A percentile compares a stretch with the other conserved stretches of the same genome.
phyloP scores from a whole-genome alignment of 352 stramenopile genomes.

The Pythium diclinum region DNA sequence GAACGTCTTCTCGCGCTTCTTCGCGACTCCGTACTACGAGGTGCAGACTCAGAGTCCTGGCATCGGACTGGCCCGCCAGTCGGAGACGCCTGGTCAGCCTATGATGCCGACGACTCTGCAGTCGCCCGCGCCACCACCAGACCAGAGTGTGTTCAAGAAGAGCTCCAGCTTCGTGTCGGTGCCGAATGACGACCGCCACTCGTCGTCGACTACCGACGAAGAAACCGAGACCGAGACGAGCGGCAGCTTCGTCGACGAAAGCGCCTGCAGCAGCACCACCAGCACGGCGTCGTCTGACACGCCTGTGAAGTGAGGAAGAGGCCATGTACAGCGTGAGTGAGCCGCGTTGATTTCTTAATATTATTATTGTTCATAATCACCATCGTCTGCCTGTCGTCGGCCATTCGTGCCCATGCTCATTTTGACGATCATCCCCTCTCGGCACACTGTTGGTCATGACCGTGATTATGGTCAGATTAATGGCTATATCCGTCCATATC shows the following conservation, averaged over 20 bases:
- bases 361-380: slow-evolving; percentile 20
- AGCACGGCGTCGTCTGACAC: slow-evolving; percentile 34
- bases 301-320: slow-evolving; percentile 20
- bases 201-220: slow-evolving; percentile 39
- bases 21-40: slow-evolving; percentile 76
- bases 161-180: slow-evolving; percentile 34
- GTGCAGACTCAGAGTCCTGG: slow-evolving; percentile 74
- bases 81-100: slow-evolving; percentile 64
- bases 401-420: too few relatives aligned
- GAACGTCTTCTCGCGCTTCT: slow-evolving; percentile 45
- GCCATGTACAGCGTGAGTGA: slow-evolving; percentile 3
- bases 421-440: neutral
- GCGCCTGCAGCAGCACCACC: slow-evolving; percentile 37
- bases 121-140: slow-evolving; percentile 48
- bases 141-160: slow-evolving; percentile 29
- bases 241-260: slow-evolving; percentile 34
- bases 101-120: slow-evolving; percentile 45
- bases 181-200: slow-evolving; percentile 33
- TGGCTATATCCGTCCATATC: neutral
- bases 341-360: slow-evolving; percentile 28
- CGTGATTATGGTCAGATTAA: neutral
- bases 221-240: slow-evolving; percentile 29
- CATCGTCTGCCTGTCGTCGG: neutral
- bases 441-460: neutral
- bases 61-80: slow-evolving; percentile 48